Conservation (phyloP, 805 yeast genomes). For the Starmerella apis region DNA sequence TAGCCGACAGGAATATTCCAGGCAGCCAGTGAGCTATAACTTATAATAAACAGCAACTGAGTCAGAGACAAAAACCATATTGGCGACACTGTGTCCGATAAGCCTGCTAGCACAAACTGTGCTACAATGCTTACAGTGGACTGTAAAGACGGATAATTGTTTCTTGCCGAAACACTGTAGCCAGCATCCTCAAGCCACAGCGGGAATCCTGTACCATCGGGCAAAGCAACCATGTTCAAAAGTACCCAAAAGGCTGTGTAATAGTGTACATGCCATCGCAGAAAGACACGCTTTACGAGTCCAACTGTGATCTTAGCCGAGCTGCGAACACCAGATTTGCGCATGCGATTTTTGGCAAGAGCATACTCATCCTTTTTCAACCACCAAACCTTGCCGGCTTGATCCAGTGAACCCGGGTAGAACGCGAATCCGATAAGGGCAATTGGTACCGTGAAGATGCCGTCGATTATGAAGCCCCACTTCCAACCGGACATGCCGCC, state of each 20-base stretch:
- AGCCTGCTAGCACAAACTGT: conserved; percentile 35
- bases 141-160: conserved; percentile 37
- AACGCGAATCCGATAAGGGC: conserved; percentile 36
- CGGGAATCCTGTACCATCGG: conserved; percentile 36
- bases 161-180: conserved; percentile 32
- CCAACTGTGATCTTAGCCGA: conserved; percentile 18
- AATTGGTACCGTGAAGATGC: conserved; percentile 37
- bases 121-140: conserved; percentile 37
- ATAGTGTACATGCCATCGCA: conserved; percentile 31
- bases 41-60: conserved; percentile 32
- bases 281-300: conserved; percentile 25
- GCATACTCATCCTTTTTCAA: conserved; percentile 29
- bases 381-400: conserved; percentile 29
- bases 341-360: conserved; percentile 30
- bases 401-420: conserved; percentile 48
- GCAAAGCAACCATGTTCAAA: conserved; percentile 35
- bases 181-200: conserved; percentile 33
- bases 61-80: conserved; percentile 32
- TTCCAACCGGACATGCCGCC: conserved; percentile 47
- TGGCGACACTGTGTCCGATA: conserved; percentile 34
- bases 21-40: conserved; percentile 35
- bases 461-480: conserved; percentile 59
- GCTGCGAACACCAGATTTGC: conserved; percentile 26
- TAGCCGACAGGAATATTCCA: conserved; percentile 37
- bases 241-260: conserved; percentile 33